phyloP scores from a whole-genome alignment of 331 rosid genomes.

The Dryas integrifolia region DNA sequence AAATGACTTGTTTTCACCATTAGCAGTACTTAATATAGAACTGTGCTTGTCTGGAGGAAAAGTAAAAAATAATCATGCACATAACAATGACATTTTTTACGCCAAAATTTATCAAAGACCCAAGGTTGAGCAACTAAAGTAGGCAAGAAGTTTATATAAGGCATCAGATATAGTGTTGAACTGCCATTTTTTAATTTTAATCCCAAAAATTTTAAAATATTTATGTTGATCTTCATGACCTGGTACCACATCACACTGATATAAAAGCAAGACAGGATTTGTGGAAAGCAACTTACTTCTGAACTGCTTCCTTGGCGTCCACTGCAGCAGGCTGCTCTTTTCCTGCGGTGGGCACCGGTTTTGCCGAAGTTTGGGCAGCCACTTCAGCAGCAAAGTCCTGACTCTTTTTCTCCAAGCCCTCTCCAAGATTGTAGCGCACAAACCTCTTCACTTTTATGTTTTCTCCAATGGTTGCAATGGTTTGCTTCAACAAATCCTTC shows the following conservation, averaged over 20 bases:
- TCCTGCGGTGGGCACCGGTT: slow-evolving; percentile 36
- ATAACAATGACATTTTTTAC: too few relatives aligned
- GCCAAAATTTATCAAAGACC: not conserved
- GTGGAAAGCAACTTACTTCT: slow-evolving; percentile 51
- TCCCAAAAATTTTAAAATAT: not conserved
- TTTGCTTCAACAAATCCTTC: slow-evolving; percentile 85
- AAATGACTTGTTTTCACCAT: too few relatives aligned
- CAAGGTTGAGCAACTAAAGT: not conserved
- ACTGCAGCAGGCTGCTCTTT: slow-evolving; percentile 52
- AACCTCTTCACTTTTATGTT: slow-evolving; percentile 86
- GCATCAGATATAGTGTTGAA: not conserved
- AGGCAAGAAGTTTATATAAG: not conserved
- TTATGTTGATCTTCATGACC: not conserved
- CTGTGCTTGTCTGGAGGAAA: too few relatives aligned
- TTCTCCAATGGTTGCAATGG: slow-evolving; percentile 86
- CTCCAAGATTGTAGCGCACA: slow-evolving; percentile 87
- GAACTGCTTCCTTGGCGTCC: slow-evolving; percentile 52
- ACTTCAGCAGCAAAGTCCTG: slow-evolving; percentile 97
- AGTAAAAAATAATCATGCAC: too few relatives aligned
- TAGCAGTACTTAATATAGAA: too few relatives aligned
- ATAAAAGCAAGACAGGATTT: not conserved
- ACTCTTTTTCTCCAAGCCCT: slow-evolving; percentile 90
- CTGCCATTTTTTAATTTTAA: not conserved
- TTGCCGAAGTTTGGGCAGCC: slow-evolving; percentile 90
- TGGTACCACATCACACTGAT: not conserved